Conservation (phyloP, 129 eudicot genomes). For the Sambucus nigra region DNA sequence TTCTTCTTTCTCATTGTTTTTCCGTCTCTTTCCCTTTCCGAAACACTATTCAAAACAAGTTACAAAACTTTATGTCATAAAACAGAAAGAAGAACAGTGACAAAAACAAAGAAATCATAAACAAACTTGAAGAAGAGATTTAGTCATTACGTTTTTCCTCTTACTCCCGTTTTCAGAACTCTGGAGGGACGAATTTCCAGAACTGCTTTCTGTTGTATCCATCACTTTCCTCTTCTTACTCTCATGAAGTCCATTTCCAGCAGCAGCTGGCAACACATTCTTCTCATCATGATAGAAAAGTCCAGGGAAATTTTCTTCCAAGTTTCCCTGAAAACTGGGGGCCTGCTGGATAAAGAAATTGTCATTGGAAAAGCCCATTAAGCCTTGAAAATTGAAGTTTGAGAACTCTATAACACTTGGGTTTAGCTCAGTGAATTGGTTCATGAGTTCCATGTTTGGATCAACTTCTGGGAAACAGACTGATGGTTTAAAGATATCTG, state of each 20-base stretch:
- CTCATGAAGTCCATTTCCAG: constrained; percentile 11
- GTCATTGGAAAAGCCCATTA: constrained; percentile 39
- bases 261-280: constrained; percentile 16
- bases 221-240: constrained; percentile 44
- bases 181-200: constrained; percentile 43
- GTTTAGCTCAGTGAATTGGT: constrained; percentile 27
- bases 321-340: constrained; percentile 19
- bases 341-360: constrained; percentile 25
- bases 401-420: constrained; percentile 20
- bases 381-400: constrained; percentile 22
- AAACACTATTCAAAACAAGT: constrained; percentile 24
- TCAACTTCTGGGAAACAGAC: constrained; percentile 37
- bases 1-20: constrained; percentile 34
- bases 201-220: constrained; percentile 45
- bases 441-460: constrained; percentile 44
- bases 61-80: not conserved
- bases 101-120: not conserved
- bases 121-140: not conserved
- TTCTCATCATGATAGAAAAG: constrained; percentile 23
- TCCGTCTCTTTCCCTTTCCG: constrained; percentile 52
- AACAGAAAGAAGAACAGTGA: not conserved
- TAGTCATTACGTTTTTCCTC: constrained; percentile 35
- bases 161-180: constrained; percentile 28
- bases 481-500: constrained; percentile 36
- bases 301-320: constrained; percentile 21